These are phyloP conservation scores for Mucor racemosus DNA, from an alignment of 371 early-diverging fungal genomes.

Conservation along the genomic window DNA sequence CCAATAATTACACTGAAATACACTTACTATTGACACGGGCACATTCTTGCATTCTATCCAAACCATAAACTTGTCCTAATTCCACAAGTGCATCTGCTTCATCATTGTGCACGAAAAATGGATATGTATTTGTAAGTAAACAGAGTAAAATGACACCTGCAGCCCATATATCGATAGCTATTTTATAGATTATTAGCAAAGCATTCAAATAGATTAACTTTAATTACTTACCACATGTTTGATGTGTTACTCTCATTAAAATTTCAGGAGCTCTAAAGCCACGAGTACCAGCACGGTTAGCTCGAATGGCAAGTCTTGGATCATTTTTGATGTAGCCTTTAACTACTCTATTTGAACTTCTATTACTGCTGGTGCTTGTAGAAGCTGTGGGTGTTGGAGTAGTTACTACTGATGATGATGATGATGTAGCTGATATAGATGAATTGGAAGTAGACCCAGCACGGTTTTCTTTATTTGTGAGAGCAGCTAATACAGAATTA, in stretches of 20 bases:
- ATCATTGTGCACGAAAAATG: constrained; percentile 91
- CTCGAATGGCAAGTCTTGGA: constrained; percentile 72
- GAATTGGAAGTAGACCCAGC: neutral
- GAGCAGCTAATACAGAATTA: constrained; percentile 7
- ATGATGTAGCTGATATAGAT: constrained; percentile 6
- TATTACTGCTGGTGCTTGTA: neutral
- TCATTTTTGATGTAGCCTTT: constrained; percentile 34
- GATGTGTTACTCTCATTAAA: constrained; percentile 81
- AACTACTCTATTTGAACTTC: neutral
- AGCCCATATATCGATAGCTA: constrained; percentile 94
- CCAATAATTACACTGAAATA: no score
- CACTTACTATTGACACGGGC: constrained; percentile 65
- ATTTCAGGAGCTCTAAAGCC: constrained; percentile 99
- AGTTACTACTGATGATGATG: no score
- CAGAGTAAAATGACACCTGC: constrained; percentile 92
- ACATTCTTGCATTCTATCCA: constrained; percentile 74
- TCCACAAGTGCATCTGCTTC: constrained; percentile 94
- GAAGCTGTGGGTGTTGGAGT: neutral
- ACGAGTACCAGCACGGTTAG: constrained; percentile 96
- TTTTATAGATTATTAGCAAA: neutral
- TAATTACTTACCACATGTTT: constrained; percentile 72
- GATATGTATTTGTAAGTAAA: constrained; percentile 85
- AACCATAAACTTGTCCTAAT: constrained; percentile 89
- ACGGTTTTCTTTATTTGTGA: constrained; percentile 5
- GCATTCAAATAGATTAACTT: neutral